Base-by-base conservation (phyloP, 257 asterid species). In the Thymus quinquecostatus region DNA sequence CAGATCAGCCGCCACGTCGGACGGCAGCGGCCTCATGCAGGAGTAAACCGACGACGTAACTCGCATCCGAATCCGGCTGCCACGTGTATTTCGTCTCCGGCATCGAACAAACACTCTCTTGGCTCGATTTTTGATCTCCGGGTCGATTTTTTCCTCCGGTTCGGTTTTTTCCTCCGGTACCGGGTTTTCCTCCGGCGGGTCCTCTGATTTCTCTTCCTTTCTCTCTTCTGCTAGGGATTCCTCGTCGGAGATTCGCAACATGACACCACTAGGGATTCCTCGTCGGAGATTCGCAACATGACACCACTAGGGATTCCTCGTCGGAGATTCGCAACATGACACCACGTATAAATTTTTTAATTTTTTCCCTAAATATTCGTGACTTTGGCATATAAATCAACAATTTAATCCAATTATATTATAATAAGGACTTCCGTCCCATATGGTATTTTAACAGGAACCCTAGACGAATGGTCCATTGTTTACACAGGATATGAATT, bases 1-100 rank as follows among this genome's bases (percentile, higher is more conserved):
- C 69, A 83, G 38, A 45, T 81, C 85, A 8, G 47, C 72, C 4
- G 83, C 89, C 34, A 87, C 88, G 73, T 89, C 90, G 8, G 95
- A 77, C 5, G 96, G 91, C 28, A 88, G 51, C 4, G 91, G 87
- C 53, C 78, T 78, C 81, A 88, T 81, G 27, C 32, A 53, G 0
- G 96, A 82, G 71, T 62, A 73, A 50, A 61, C 38, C 4, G 92
- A 91, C 0, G 85, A 76, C 13, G 88, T 67, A 1, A 69, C 55
- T 81, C 13, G 79, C 58, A 54, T 79, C 78, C 56, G 63, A 45
- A 62, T 80, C 84, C 13, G 75, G 51, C 61, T 70, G 43, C 32
- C 12, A 57, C 8, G 48, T 50, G 40, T 34, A 48, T 38, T 45
- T 64, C 36, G 74, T 76, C 7, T 65, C 72, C 8, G 70, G 75